Conservation (phyloP, 1,284 basidiomycete genomes). For the Rhodotorula sp. region DNA sequence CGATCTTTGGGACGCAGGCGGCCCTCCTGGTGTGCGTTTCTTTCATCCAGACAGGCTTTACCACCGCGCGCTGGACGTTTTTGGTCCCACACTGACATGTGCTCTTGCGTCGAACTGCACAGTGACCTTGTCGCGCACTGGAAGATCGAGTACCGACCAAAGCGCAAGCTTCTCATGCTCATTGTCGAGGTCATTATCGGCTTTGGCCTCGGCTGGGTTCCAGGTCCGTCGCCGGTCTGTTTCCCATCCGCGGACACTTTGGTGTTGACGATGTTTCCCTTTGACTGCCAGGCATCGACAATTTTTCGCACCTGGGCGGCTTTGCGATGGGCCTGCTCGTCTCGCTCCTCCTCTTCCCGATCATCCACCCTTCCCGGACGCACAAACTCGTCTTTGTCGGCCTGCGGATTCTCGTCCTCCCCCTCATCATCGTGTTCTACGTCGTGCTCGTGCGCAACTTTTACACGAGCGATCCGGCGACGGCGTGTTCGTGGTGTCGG, state of each 20-base stretch:
- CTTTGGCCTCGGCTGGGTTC: conserved; percentile 76
- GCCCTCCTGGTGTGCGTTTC: conserved; percentile 60
- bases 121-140: conserved; percentile 84
- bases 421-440: conserved; percentile 72
- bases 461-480: conserved; percentile 77
- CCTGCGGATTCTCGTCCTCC: conserved; percentile 69
- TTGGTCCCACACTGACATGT: neutral
- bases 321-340: conserved; percentile 71
- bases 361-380: conserved; percentile 66
- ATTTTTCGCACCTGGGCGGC: conserved; percentile 51
- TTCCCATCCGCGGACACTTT: neutral
- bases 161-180: conserved; percentile 74
- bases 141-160: conserved; percentile 78
- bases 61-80: too few relatives aligned
- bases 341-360: conserved; percentile 75
- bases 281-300: conserved; percentile 47
- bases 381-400: conserved; percentile 73
- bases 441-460: conserved; percentile 83
- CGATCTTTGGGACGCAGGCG: conserved; percentile 87
- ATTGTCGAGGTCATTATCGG: conserved; percentile 79
- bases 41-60: too few relatives aligned
- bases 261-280: neutral
- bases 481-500: conserved; percentile 77
- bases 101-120: neutral
- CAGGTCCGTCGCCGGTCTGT: conserved; percentile 42